These are phyloP conservation scores for Bipolaris gigantea DNA, from an alignment of 2,329 filamentous ascomycete species.

Conservation along the genomic window DNA sequence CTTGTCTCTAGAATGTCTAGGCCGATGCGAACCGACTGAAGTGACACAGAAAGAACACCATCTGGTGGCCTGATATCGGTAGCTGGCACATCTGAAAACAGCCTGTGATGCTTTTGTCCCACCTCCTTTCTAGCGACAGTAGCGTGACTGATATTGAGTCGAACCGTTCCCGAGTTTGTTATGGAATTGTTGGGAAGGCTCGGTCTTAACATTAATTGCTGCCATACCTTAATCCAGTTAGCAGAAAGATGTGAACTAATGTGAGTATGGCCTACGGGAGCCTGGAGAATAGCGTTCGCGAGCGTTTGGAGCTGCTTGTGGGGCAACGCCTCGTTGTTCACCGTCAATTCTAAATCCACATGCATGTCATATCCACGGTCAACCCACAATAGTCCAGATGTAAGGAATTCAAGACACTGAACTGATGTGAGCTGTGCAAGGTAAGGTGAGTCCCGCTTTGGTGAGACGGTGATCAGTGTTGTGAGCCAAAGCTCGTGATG, in stretches of 20 bases:
- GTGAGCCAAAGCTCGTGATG: conserved; percentile 42
- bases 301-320: conserved; percentile 25
- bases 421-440: conserved; percentile 21
- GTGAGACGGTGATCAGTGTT: conserved; percentile 41
- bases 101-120: conserved; percentile 22
- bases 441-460: conserved; percentile 29
- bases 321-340: conserved; percentile 29
- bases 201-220: conserved; percentile 35
- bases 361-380: conserved; percentile 37
- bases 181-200: conserved; percentile 14
- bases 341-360: conserved; percentile 30
- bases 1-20: conserved; percentile 25
- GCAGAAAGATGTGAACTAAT: not conserved
- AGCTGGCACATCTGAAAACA: conserved; percentile 26
- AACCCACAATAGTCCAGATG: conserved; percentile 39
- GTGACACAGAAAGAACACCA: conserved; percentile 22
- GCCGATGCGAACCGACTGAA: conserved; percentile 35
- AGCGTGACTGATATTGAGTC: conserved; percentile 27
- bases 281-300: conserved; percentile 27
- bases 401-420: conserved; percentile 23
- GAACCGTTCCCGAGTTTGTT: conserved; percentile 13
- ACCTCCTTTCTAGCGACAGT: conserved; percentile 5
- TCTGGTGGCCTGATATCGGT: conserved; percentile 38
- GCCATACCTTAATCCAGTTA: conserved; percentile 36
- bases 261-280: conserved; percentile 27